A percentile compares a stretch with the other conserved stretches of the same genome.
phyloP scores from a whole-genome alignment of 495 filamentous ascomycete genomes.

The Hypoxylon perforatum region DNA sequence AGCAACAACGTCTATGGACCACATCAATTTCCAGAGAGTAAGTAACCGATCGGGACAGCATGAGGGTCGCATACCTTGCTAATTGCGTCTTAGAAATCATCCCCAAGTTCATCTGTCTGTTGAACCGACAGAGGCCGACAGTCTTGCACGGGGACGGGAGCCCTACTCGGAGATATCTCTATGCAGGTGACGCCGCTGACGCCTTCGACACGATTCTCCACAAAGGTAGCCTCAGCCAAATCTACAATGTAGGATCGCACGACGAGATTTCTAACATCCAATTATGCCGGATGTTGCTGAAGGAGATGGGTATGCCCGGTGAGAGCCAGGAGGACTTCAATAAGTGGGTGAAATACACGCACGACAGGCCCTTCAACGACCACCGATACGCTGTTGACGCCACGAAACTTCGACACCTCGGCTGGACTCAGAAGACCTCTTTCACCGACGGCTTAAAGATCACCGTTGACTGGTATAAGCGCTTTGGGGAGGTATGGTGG shows the following conservation, averaged over 20 bases:
- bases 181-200: slow-evolving; percentile 77
- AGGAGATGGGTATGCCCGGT: slow-evolving; percentile 59
- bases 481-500: slow-evolving; percentile 75
- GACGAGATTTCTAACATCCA: slow-evolving; percentile 73
- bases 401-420: slow-evolving; percentile 69
- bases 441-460: slow-evolving; percentile 70
- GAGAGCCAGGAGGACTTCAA: slow-evolving; percentile 55
- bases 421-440: slow-evolving; percentile 72
- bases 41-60: slow-evolving; percentile 31
- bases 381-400: slow-evolving; percentile 75
- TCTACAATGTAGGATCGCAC: slow-evolving; percentile 78
- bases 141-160: slow-evolving; percentile 77
- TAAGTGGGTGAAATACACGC: slow-evolving; percentile 71
- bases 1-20: slow-evolving; percentile 86
- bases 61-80: not conserved
- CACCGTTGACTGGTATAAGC: slow-evolving; percentile 78
- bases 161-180: slow-evolving; percentile 75
- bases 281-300: slow-evolving; percentile 68
- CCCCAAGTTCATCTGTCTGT: slow-evolving; percentile 74
- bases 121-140: slow-evolving; percentile 66
- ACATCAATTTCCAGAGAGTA: slow-evolving; percentile 83
- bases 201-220: slow-evolving; percentile 82
- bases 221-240: slow-evolving; percentile 70
- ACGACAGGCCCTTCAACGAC: slow-evolving; percentile 80
- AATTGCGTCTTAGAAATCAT: slow-evolving; percentile 69